phyloP scores from a whole-genome alignment of 192 early-diverging fungal genomes.

The Neocallimastix lanati region DNA sequence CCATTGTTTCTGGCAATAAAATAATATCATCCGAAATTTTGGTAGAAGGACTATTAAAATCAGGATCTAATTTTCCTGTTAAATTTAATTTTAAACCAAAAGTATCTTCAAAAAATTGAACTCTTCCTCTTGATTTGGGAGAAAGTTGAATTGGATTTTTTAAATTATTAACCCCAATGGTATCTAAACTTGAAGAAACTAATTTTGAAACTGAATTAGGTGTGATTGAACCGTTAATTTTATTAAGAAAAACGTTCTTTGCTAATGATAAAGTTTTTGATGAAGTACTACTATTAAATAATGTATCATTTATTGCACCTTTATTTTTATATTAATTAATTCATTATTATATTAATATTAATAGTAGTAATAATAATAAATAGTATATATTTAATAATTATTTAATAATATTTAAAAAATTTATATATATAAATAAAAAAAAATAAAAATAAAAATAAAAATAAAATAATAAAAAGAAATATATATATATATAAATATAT shows the following conservation, averaged over 20 bases:
- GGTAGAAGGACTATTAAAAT: background rate
- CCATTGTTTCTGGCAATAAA: background rate
- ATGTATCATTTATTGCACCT: background rate
- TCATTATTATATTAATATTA: too few species aligned
- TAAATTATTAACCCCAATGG: background rate
- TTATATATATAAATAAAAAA: too few species aligned
- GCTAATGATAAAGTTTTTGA: background rate
- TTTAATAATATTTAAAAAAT: too few species aligned
- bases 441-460: too few species aligned
- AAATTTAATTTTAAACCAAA: background rate
- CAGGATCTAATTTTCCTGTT: background rate
- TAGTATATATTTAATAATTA: too few species aligned
- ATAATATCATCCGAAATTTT: background rate
- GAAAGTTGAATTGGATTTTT: background rate
- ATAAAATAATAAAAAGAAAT: too few species aligned
- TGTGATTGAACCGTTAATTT: background rate
- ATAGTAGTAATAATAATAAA: too few species aligned
- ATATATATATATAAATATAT: too few species aligned
- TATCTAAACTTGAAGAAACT: background rate
- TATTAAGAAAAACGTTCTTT: background rate
- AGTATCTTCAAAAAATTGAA: background rate
- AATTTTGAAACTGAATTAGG: background rate
- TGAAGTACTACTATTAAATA: background rate
- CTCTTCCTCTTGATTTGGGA: background rate
- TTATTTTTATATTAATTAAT: background rate